A percentile compares a stretch with the other conserved stretches of the same genome.
Conservation (phyloP, 495 filamentous ascomycete genomes). For the Penicillium alfredii region DNA sequence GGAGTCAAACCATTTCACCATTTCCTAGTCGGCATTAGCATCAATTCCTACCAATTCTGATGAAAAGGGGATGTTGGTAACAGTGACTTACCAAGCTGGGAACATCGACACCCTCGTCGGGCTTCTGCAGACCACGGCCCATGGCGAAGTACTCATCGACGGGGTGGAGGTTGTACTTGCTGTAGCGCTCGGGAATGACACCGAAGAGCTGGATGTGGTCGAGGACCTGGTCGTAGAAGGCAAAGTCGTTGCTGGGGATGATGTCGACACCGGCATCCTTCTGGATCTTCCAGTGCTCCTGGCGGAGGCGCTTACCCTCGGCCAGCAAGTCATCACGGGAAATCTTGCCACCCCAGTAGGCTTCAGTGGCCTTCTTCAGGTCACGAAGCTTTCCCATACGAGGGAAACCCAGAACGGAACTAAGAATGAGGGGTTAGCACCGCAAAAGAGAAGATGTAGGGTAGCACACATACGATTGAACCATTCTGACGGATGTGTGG, state of each 20-base stretch:
- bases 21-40: conserved; percentile 54
- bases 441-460: conserved; percentile 12
- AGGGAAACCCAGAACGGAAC: conserved; percentile 72
- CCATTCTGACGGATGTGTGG: conserved; percentile 57
- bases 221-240: conserved; percentile 96
- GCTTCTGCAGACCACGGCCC: conserved; percentile 96
- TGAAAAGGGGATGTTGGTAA: conserved; percentile 5
- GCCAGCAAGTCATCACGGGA: conserved; percentile 78
- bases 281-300: conserved; percentile 98
- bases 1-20: conserved; percentile 99
- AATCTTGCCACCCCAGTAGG: conserved; percentile 93
- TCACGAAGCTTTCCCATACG: conserved; percentile 97
- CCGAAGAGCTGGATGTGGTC: conserved; percentile 98
- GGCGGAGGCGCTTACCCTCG: conserved; percentile 93
- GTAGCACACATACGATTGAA: conserved; percentile 59
- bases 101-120: conserved; percentile 77
- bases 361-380: conserved; percentile 99
- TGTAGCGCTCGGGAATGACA: conserved; percentile 86
- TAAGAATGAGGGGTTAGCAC: conserved; percentile 16
- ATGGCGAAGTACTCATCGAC: conserved; percentile 99
- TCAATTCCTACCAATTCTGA: background rate
- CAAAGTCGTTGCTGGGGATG: conserved; percentile 99
- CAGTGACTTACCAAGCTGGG: conserved; percentile 61
- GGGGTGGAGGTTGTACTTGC: conserved; percentile 71
- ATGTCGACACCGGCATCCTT: conserved; percentile 93